phyloP scores from a whole-genome alignment of 306 rosid species.

The Arachis hypogaea region DNA sequence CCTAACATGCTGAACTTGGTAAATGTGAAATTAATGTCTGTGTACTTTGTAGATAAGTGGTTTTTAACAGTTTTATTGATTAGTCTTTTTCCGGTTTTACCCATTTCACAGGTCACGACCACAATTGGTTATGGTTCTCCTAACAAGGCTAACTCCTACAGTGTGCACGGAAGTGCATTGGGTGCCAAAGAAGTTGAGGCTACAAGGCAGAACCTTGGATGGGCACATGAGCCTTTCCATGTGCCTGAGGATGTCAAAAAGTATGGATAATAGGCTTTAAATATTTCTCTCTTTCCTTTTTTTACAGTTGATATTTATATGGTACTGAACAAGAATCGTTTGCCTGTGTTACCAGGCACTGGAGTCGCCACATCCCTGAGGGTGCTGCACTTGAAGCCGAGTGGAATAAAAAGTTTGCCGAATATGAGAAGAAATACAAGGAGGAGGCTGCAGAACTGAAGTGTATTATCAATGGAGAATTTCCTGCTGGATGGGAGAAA shows the following conservation, averaged over 20 bases:
- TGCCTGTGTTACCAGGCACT: constrained; percentile 60
- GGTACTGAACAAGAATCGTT: constrained; percentile 33
- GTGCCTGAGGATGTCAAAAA: constrained; percentile 94
- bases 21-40: constrained; percentile 16
- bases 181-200: constrained; percentile 99
- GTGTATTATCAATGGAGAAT: constrained; percentile 67
- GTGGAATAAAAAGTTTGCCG: constrained; percentile 92
- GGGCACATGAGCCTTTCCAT: constrained; percentile 97
- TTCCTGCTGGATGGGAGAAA: constrained; percentile 95
- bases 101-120: constrained; percentile 79
- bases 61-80: background rate
- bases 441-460: constrained; percentile 87
- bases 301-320: constrained; percentile 24
- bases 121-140: constrained; percentile 99
- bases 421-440: constrained; percentile 83
- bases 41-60: background rate
- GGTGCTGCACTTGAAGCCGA: constrained; percentile 86
- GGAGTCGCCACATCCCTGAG: constrained; percentile 84
- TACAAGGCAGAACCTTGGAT: constrained; percentile 88
- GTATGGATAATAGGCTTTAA: constrained; percentile 50
- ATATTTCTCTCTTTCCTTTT: constrained; percentile 13
- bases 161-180: constrained; percentile 96
- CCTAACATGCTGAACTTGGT: constrained; percentile 23
- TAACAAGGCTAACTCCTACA: constrained; percentile 94
- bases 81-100: constrained; percentile 24